Conservation (phyloP, 495 filamentous ascomycete genomes). For the Talaromyces trachyspermus region DNA sequence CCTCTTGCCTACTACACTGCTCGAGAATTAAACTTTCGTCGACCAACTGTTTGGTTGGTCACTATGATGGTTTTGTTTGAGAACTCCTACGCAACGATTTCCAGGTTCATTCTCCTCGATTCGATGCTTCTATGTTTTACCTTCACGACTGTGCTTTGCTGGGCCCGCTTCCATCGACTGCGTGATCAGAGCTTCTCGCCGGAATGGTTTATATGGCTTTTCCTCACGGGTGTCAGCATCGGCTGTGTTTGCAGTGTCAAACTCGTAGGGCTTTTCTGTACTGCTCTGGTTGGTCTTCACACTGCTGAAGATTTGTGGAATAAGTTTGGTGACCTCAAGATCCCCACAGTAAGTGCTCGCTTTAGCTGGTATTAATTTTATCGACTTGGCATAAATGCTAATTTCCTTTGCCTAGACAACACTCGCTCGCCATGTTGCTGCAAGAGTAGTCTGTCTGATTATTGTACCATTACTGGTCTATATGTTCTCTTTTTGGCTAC, state of each 20-base stretch:
- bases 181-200: slow-evolving; percentile 74
- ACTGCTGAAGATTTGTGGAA: slow-evolving; percentile 96
- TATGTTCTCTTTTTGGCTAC: slow-evolving; percentile 87
- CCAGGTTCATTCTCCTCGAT: slow-evolving; percentile 92
- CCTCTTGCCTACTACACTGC: slow-evolving; percentile 94
- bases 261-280: slow-evolving; percentile 93
- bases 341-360: slow-evolving; percentile 60
- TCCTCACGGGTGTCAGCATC: slow-evolving; percentile 86
- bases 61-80: slow-evolving; percentile 96
- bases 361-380: too few relatives aligned
- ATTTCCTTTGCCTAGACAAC: slow-evolving; percentile 37
- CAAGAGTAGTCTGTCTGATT: slow-evolving; percentile 83
- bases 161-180: slow-evolving; percentile 87
- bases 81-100: slow-evolving; percentile 98
- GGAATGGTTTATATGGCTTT: slow-evolving; percentile 89
- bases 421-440: slow-evolving; percentile 67
- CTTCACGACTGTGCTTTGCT: slow-evolving; percentile 91
- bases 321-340: slow-evolving; percentile 91
- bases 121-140: slow-evolving; percentile 99
- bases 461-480: slow-evolving; percentile 81
- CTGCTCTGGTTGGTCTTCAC: slow-evolving; percentile 89
- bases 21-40: slow-evolving; percentile 76
- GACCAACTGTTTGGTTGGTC: slow-evolving; percentile 86
- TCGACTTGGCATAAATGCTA: too few relatives aligned
- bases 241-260: slow-evolving; percentile 98